Base-by-base conservation (phyloP, 495 filamentous ascomycete genomes). In the Tuber calosporum region DNA sequence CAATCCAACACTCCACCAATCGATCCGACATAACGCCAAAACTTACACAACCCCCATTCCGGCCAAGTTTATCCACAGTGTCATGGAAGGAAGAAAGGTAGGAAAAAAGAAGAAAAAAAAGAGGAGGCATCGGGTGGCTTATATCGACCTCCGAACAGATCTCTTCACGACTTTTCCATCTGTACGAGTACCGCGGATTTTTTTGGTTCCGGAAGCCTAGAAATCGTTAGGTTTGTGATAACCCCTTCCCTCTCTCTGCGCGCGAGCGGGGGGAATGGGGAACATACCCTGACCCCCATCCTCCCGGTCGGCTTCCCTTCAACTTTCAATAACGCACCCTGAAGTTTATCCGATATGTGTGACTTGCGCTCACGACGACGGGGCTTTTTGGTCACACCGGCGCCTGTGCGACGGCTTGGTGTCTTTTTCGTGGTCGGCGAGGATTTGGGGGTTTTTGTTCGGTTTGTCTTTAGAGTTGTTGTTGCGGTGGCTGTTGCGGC, bases 341-440 rank as follows among this genome's bases (percentile, higher is more conserved):
- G 73, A n/a, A 83, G 79, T 71, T 83, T 83, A 72, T 83, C 82
- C 36, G 70, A 73, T 13, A 83, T 73, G 26, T 78, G 69, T 8
- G 82, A 76, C 75, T 83, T 83, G 38, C 82, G 82, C 74, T 83
- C 81, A 67, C 82, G 82, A 71, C 82, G 82, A 66, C 79, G 79
- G 13, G 53, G 53, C 53, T 62, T 62, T 62, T 78, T 76, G 17
- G 40, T 72, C 62, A 74, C 67, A 1, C 71, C 74, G 26, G 71
- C 70, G 71, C 73, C 70, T 36, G 75, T 70, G 76, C 66, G 74
- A 58, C 26, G n/a, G 34, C 45, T 69, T 15, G 72, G 68, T 37
- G 72, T 74, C 5, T 66, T 73, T 1, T 53, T 66, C 22, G 74
- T 70, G 43, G 73, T 72, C 70, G 71, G 62, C 34, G 71, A 76